These are phyloP conservation scores for Phytophthora sp. DNA, from an alignment of 352 stramenopile species.

Conservation along the genomic window DNA sequence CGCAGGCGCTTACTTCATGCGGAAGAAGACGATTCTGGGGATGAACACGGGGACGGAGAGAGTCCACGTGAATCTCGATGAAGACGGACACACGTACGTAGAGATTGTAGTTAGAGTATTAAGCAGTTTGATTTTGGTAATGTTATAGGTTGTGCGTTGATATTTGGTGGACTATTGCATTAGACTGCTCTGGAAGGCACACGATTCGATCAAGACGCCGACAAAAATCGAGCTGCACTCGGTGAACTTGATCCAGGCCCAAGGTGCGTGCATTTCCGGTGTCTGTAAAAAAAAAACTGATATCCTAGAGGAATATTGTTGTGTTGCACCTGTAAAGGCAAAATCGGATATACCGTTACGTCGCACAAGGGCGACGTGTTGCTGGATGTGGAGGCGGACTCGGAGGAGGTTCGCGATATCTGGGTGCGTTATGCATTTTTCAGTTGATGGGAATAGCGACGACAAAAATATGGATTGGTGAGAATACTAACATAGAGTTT, in stretches of 20 bases:
- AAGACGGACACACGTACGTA: constrained; percentile 62
- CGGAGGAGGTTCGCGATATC: constrained; percentile 58
- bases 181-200: constrained; percentile 74
- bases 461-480: not conserved
- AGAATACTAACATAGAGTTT: constrained; percentile 1
- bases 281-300: too few relatives aligned
- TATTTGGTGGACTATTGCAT: not conserved
- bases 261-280: too few relatives aligned
- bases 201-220: constrained; percentile 57
- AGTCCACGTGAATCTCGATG: constrained; percentile 66
- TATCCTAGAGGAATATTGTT: too few relatives aligned
- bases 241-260: constrained; percentile 59
- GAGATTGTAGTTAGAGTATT: not conserved
- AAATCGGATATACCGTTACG: constrained; percentile 53
- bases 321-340: constrained; percentile 31
- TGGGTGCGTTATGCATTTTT: constrained; percentile 52
- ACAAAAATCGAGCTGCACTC: constrained; percentile 58
- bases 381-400: constrained; percentile 78
- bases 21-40: constrained; percentile 79
- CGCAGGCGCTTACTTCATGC: constrained; percentile 68
- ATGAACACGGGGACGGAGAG: constrained; percentile 67
- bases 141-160: not conserved
- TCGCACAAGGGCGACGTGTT: constrained; percentile 67
- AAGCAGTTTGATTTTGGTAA: too few relatives aligned
- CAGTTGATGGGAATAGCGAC: not conserved